Conservation (phyloP, 164 flowering plant genomes). For the Nelumbo lutea region DNA sequence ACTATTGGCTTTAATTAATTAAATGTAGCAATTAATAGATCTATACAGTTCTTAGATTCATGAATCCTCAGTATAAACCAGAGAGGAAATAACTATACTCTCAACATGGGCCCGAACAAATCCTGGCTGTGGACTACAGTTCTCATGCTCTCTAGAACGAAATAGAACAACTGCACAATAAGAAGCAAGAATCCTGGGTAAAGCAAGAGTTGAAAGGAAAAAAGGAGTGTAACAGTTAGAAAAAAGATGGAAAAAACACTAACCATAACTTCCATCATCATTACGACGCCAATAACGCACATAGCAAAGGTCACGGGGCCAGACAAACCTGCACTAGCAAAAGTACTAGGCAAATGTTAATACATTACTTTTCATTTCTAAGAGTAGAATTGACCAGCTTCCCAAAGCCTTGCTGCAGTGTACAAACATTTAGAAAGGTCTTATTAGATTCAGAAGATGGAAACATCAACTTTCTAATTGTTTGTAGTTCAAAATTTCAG, state of each 20-base stretch:
- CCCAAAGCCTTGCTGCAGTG: too few species aligned
- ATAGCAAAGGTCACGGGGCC: conserved; percentile 99
- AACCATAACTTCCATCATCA: conserved; percentile 99
- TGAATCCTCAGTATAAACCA: background rate
- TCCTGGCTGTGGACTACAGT: conserved; percentile 96
- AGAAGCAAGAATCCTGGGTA: conserved; percentile 11
- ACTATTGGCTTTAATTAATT: background rate
- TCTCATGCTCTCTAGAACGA: conserved; percentile 92
- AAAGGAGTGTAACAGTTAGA: background rate
- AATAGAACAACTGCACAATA: conserved; percentile 85
- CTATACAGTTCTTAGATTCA: background rate
- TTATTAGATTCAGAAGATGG: too few species aligned
- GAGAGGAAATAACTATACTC: conserved; percentile 38
- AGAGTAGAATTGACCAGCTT: too few species aligned
- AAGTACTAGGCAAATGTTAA: background rate
- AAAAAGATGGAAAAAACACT: conserved; percentile 5
- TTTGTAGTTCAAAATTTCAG: too few species aligned
- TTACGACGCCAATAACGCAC: conserved; percentile 99
- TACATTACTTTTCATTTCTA: too few species aligned
- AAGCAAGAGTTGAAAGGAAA: background rate
- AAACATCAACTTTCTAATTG: too few species aligned
- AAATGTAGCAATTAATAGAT: background rate
- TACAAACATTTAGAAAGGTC: too few species aligned
- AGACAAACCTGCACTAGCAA: conserved; percentile 58
- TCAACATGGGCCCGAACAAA: conserved; percentile 94